Evolutionary conservation across 306 rosid species (phyloP), one percentile per base, ranked within the genome.

Genomic region (Lathyrus aphaca): DNA sequence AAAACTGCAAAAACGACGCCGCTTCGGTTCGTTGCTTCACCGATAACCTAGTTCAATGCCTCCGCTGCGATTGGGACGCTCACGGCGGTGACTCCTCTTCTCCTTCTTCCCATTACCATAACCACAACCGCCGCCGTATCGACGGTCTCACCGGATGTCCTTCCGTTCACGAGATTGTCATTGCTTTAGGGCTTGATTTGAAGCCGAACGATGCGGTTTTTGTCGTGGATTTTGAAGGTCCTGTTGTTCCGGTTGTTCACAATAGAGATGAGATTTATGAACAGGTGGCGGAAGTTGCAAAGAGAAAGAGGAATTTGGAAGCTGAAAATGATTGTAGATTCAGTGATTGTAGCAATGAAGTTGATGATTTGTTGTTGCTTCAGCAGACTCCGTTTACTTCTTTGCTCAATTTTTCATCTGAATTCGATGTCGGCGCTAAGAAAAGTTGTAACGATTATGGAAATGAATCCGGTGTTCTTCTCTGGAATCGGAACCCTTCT

Each of bases 91-190:
- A 37, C 46, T 0, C 5, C 43, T 3, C 59, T 16, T 6, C 44
- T n/a, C 8, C 58, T 27, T 39, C 65, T 10, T 16, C 75, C 0
- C 3, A 5, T 10, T 4, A 10, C 59, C 45, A 14, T 8, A 35
- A 35, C 45, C 80, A 59, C n/a, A 25, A 54, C 13, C 75, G 75
- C 35, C 69, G 68, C 49, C 64, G 61, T 7, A 13, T 62, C 10
- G 66, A 66, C 3, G 84, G 77, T 2, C 75, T 79, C 46, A 51
- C 80, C 27, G 88, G 84, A 4, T 72, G 75, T 38, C 88, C 83
- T n/a, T 68, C 88, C 40, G 49, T 81, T 8, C 4, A 5, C 17
- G 78, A 77, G 30, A 74, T 85, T 4, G 89, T 79, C 0, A 8
- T 82, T 32, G 7, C 62, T 0, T 57, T 85, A 0, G 79, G 77